Conservation (phyloP, 2,329 filamentous ascomycete genomes). For the Fusarium bactridioides region DNA sequence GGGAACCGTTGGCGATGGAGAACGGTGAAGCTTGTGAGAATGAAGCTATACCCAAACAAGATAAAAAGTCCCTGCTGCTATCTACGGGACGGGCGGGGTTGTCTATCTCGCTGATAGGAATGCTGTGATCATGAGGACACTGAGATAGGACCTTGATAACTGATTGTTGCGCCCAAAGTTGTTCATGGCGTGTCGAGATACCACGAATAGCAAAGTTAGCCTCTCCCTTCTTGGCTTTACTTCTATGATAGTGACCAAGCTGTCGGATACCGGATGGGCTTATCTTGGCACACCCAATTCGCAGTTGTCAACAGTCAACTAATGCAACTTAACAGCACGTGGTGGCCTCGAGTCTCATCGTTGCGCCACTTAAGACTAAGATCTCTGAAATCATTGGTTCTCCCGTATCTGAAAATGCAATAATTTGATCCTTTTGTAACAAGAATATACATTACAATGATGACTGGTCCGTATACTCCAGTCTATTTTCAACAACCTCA, state of each 20-base stretch:
- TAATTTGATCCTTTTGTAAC: background rate
- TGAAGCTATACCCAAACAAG: conserved; percentile 23
- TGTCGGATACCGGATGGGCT: background rate
- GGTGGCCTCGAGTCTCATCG: background rate
- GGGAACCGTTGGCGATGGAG: background rate
- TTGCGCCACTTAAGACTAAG: background rate
- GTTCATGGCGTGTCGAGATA: background rate
- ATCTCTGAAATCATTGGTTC: background rate
- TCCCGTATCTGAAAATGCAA: background rate
- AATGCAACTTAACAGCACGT: background rate
- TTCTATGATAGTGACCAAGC: background rate
- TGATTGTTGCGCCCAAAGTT: background rate
- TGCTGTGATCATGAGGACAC: conserved; percentile 5
- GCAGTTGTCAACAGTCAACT: background rate
- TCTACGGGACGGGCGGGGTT: conserved; percentile 10
- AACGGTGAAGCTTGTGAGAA: background rate
- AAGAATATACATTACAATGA: conserved; percentile 18
- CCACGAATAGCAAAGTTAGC: conserved; percentile 1
- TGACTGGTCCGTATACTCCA: conserved; percentile 8
- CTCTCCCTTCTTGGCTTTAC: background rate
- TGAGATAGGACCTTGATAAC: background rate
- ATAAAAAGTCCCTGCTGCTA: conserved; percentile 25
- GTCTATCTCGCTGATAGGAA: background rate
- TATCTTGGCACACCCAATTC: background rate
- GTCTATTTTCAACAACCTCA: background rate